A percentile compares a stretch with the other conserved stretches of the same genome.
These are phyloP conservation scores for Penicillium angulare DNA, from an alignment of 495 filamentous ascomycete species.

Conservation along the genomic window DNA sequence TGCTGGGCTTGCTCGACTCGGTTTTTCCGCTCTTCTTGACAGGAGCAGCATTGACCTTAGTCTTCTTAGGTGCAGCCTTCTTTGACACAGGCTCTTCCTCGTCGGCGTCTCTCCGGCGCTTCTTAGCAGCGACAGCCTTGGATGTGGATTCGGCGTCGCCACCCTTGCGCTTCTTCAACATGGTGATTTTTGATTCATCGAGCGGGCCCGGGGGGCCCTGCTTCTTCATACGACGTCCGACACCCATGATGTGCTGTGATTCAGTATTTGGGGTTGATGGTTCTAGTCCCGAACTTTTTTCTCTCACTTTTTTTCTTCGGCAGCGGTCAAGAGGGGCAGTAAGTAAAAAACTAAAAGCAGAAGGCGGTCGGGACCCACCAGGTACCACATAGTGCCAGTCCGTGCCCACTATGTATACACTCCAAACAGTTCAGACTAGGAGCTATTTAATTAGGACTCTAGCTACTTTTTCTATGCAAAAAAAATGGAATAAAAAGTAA, in stretches of 20 bases:
- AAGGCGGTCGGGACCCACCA: slow-evolving; percentile 42
- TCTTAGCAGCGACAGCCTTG: slow-evolving; percentile 57
- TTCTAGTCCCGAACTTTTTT: slow-evolving; percentile 26
- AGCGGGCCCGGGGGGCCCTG: slow-evolving; percentile 83
- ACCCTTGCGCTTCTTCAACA: slow-evolving; percentile 74
- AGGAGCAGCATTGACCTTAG: slow-evolving; percentile 43
- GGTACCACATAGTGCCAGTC: no score
- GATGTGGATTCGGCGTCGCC: slow-evolving; percentile 44
- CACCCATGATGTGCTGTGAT: slow-evolving; percentile 66
- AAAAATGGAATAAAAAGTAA: no score
- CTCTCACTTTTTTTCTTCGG: slow-evolving; percentile 31
- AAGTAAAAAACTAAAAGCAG: slow-evolving; percentile 19
- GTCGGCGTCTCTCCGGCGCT: slow-evolving; percentile 58
- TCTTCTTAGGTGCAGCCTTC: slow-evolving; percentile 40
- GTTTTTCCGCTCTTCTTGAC: slow-evolving; percentile 35
- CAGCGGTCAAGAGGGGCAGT: slow-evolving; percentile 36
- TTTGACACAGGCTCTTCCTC: slow-evolving; percentile 29
- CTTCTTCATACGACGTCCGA: slow-evolving; percentile 89
- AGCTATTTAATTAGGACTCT: no score
- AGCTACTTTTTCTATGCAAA: no score
- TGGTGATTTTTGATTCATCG: slow-evolving; percentile 74
- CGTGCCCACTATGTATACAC: no score
- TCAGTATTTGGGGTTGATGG: slow-evolving; percentile 13
- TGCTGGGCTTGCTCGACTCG: slow-evolving; percentile 36
- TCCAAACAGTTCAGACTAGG: no score